phyloP scores from a whole-genome alignment of 202 grass and related monocot species.

The Eragrostis tef region DNA sequence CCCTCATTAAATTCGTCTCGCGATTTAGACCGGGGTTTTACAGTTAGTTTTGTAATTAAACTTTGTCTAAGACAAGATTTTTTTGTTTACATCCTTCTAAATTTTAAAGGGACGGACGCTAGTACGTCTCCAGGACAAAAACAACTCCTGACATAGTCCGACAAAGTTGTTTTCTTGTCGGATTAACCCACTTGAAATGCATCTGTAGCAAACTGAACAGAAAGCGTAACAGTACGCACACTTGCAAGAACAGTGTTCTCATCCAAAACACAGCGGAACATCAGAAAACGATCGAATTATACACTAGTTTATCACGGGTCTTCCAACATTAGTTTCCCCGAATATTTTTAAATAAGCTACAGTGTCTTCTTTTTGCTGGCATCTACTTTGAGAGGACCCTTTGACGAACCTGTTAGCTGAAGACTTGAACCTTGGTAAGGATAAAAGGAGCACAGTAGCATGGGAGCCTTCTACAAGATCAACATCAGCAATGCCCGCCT shows the following conservation, averaged over 20 bases:
- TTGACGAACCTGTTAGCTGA: conserved; percentile 32
- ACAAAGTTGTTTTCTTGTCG: conserved; percentile 33
- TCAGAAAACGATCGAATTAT: neutral
- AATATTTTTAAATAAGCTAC: neutral
- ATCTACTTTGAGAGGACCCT: neutral
- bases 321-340: neutral
- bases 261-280: neutral
- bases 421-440: conserved; percentile 40
- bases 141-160: conserved; percentile 20
- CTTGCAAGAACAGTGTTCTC: neutral
- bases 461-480: conserved; percentile 22
- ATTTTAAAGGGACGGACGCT: too few species aligned
- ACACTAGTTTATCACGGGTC: neutral
- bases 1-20: too few species aligned
- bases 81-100: too few species aligned
- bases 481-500: neutral
- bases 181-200: neutral
- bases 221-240: neutral
- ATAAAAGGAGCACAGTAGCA: conserved; percentile 24
- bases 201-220: neutral
- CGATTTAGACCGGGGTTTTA: too few species aligned
- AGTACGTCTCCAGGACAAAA: neutral
- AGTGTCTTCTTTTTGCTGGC: neutral
- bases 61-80: too few species aligned
- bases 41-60: too few species aligned